Percentiles rank a stretch among this genome's conserved stretches.
phyloP scores from a whole-genome alignment of 306 rosid genomes.

The Leucaena leucocephala region DNA sequence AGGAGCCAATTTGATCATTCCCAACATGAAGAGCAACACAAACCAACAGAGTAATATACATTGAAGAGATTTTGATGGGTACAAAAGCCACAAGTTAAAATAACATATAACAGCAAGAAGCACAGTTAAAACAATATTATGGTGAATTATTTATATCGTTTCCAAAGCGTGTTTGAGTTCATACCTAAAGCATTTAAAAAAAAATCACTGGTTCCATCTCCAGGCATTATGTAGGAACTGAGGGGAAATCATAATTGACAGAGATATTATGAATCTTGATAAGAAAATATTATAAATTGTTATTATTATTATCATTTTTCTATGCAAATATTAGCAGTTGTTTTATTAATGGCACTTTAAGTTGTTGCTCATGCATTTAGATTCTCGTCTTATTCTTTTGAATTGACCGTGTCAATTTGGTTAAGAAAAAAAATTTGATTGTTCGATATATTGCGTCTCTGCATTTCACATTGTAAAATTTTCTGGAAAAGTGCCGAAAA shows the following conservation, averaged over 20 bases:
- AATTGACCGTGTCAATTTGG: no score
- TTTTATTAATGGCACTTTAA: neutral
- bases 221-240: no score
- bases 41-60: neutral
- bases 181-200: neutral
- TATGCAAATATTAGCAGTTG: neutral
- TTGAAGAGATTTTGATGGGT: neutral
- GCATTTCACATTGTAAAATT: no score
- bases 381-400: neutral
- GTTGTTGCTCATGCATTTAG: neutral
- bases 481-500: no score
- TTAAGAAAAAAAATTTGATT: no score
- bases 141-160: neutral
- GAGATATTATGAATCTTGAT: neutral
- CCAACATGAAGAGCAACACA: neutral
- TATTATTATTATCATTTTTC: no score
- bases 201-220: neutral
- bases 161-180: neutral
- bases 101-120: neutral
- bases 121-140: neutral
- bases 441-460: no score
- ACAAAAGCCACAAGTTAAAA: no score
- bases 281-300: neutral
- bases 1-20: constrained; percentile 12
- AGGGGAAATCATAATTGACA: no score